Evolutionary conservation across 1,284 basidiomycete genomes (phyloP).

Genomic region (Leccinum pseudoinsigne): DNA sequence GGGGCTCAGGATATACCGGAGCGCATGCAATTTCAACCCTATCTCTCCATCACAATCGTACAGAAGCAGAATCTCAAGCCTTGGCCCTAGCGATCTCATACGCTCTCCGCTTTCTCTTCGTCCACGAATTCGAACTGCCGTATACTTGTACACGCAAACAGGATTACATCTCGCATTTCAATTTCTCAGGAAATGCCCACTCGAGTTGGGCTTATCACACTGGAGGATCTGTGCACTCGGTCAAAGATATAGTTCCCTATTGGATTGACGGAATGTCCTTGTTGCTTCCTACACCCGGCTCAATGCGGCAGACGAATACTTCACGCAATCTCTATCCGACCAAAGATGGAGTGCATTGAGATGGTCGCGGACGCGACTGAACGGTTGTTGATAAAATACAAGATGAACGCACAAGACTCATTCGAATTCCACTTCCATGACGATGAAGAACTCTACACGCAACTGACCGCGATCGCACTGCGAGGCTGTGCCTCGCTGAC

Average conservation of each 20-base stretch:
- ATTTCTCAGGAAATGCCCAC: conserved; percentile 52
- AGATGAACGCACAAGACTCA: conserved; percentile 68
- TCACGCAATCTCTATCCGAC: conserved; percentile 59
- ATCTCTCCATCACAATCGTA: conserved; percentile 65
- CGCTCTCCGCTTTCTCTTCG: conserved; percentile 77
- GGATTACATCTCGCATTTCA: conserved; percentile 85
- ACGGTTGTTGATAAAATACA: conserved; percentile 48
- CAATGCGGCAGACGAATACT: conserved; percentile 68
- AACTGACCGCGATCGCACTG: no score
- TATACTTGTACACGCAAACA: conserved; percentile 80
- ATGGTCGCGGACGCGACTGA: conserved; percentile 62
- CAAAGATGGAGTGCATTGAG: conserved; percentile 77
- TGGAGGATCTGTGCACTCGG: conserved; percentile 89
- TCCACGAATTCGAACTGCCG: no score
- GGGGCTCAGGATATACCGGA: conserved; percentile 90
- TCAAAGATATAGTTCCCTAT: conserved; percentile 61
- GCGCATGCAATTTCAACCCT: conserved; percentile 89
- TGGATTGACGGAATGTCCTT: conserved; percentile 67
- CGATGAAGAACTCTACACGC: conserved; percentile 46
- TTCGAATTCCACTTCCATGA: conserved; percentile 68
- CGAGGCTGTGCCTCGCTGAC: no score
- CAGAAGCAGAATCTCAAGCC: conserved; percentile 65
- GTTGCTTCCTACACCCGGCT: conserved; percentile 65
- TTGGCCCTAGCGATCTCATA: conserved; percentile 82
- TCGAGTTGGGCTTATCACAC: conserved; percentile 68